Evolutionary conservation across 1,139 yeast species (phyloP), one percentile per base, ranked within the genome.

Genomic region (Lodderomyces orthopsilosis): DNA sequence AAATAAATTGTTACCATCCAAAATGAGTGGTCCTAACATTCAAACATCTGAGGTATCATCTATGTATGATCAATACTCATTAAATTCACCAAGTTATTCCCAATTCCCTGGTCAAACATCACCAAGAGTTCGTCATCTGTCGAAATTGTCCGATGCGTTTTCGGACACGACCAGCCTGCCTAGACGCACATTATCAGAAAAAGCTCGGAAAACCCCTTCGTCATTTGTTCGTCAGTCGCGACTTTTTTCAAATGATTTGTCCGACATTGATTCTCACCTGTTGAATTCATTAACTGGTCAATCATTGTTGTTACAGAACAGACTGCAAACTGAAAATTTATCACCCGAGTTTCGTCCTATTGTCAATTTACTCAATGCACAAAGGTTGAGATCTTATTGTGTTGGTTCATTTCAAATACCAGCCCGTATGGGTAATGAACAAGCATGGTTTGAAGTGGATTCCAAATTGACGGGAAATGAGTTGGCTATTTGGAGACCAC

Each of bases 391-490:
- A 38, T 63, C 67, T 7, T 73, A 72, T 50, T 64, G 63, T 30
- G 50, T 52, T 41, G 77, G 77, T 4, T 46, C 52, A 6, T 53
- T 72, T 45, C 58, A 64, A 58, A 26, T 60, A 54, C 46, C 45
- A 7, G 50, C 43, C 9, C 12, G 37, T 5, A 13, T 45, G 7
- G 46, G 34, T 12, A 15, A 24, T 6, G 60, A 58, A 41, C 46
- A 51, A 33, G 54, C 51, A 9, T 70, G 74, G 74, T 45, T 63
- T 14, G 66, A 62, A 41, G 75, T 68, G 1, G 74, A 71, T 43
- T 75, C 73, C 26, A 72, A 74, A 51, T 59, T 79, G 46, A 66
- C 74, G 12, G 84, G 84, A 26, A 70, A 67, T 35, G 83, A 79
- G 53, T 65, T 79, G 50, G 67, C 76, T 3, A 65, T 77, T 38